Conservation (phyloP, 345 rosid genomes). For the Populus ilicifolia region DNA sequence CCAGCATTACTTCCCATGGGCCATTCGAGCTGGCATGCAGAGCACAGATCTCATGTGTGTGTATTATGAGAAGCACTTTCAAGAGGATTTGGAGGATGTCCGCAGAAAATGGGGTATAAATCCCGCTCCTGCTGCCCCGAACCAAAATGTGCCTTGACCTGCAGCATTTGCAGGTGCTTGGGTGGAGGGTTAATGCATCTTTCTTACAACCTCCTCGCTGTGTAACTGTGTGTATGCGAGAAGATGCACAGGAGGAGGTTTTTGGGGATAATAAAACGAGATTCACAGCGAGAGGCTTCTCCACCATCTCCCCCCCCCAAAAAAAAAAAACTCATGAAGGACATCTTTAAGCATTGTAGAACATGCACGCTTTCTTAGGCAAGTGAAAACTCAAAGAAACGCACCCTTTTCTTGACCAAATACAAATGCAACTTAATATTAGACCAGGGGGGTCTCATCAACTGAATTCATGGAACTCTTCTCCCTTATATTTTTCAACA, state of each 20-base stretch:
- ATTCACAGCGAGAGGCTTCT: neutral
- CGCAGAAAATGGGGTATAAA: slow-evolving; percentile 56
- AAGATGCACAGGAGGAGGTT: neutral
- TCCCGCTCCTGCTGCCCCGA: slow-evolving; percentile 46
- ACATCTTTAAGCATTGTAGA: no score
- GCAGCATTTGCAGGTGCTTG: neutral
- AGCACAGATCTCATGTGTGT: slow-evolving; percentile 65
- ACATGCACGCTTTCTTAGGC: neutral
- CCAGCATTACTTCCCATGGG: slow-evolving; percentile 68
- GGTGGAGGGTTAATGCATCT: neutral
- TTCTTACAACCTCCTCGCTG: neutral
- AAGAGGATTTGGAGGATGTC: slow-evolving; percentile 68
- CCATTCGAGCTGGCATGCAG: slow-evolving; percentile 49
- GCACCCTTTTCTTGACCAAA: neutral
- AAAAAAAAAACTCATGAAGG: no score
- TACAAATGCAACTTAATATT: neutral
- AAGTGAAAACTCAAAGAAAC: neutral
- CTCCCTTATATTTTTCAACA: no score
- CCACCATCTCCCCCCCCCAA: neutral
- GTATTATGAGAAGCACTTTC: slow-evolving; percentile 61
- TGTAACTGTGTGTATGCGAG: neutral
- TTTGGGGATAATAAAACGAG: neutral
- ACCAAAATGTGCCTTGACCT: slow-evolving; percentile 6
- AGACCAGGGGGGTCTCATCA: neutral
- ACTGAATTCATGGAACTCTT: neutral